These are phyloP conservation scores for Backusella parvicylindrica DNA, from an alignment of 192 early-diverging fungal genomes.

Conservation along the genomic window DNA sequence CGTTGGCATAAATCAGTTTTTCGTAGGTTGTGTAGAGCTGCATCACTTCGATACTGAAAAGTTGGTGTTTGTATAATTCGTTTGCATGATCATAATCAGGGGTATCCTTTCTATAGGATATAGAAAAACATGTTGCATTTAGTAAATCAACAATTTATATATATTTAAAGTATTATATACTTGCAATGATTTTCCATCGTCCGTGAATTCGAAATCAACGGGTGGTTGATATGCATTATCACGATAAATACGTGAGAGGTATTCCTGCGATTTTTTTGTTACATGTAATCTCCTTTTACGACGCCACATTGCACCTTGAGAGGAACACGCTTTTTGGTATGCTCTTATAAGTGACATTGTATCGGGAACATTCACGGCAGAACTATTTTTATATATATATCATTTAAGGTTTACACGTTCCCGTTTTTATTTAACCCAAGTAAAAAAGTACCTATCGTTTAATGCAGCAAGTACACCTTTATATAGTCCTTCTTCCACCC, in stretches of 20 bases:
- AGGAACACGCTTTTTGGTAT: slow-evolving; percentile 37
- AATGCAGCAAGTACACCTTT: slow-evolving; percentile 51
- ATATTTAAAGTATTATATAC: background rate
- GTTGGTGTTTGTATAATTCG: slow-evolving; percentile 10
- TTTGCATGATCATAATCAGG: background rate
- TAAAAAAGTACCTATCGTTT: slow-evolving; percentile 42
- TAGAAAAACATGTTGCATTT: too few species aligned
- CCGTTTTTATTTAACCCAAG: background rate
- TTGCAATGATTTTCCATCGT: background rate
- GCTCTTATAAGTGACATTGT: slow-evolving; percentile 29
- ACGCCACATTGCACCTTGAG: slow-evolving; percentile 42
- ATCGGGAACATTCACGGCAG: slow-evolving; percentile 16
- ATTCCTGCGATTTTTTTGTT: slow-evolving; percentile 45
- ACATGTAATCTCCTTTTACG: slow-evolving; percentile 47
- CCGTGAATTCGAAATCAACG: background rate
- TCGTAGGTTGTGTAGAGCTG: slow-evolving; percentile 57
- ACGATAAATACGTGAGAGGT: slow-evolving; percentile 35
- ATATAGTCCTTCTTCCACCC: slow-evolving; percentile 70
- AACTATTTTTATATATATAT: background rate
- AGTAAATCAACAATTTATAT: too few species aligned
- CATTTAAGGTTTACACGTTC: background rate
- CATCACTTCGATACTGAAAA: slow-evolving; percentile 44
- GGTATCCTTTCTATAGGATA: background rate
- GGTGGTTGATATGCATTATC: slow-evolving; percentile 30
- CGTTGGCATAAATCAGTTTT: slow-evolving; percentile 49